These are phyloP conservation scores for Wickerhamiella allomyrinae DNA, from an alignment of 805 yeast genomes.

Conservation along the genomic window DNA sequence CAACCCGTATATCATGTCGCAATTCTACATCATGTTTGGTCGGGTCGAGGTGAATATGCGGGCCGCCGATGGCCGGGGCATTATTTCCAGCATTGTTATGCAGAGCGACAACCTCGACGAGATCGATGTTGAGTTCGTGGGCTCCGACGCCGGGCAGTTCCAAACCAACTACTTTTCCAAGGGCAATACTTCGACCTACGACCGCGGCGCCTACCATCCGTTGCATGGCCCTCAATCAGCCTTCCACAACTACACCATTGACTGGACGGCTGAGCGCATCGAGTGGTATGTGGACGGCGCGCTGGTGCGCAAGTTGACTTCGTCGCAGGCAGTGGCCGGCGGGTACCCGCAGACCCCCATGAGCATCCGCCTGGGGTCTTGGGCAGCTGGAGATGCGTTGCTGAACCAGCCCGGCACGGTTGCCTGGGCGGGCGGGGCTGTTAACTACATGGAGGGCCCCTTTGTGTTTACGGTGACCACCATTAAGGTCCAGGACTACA, in stretches of 20 bases:
- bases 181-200: slow-evolving; percentile 63
- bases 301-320: slow-evolving; percentile 44
- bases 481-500: slow-evolving; percentile 43
- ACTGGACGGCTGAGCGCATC: slow-evolving; percentile 58
- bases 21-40: slow-evolving; percentile 79
- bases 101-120: slow-evolving; percentile 82
- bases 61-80: slow-evolving; percentile 67
- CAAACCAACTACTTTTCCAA: slow-evolving; percentile 66
- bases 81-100: slow-evolving; percentile 66
- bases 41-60: slow-evolving; percentile 55
- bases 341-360: slow-evolving; percentile 92
- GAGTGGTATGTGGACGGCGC: slow-evolving; percentile 64
- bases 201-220: slow-evolving; percentile 60
- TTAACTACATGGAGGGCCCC: slow-evolving; percentile 32
- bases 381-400: slow-evolving; percentile 37
- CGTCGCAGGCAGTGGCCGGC: slow-evolving; percentile 30
- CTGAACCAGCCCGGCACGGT: slow-evolving; percentile 44
- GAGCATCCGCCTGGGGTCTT: slow-evolving; percentile 44
- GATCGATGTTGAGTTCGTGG: slow-evolving; percentile 78
- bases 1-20: slow-evolving; percentile 36
- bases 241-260: slow-evolving; percentile 68
- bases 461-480: slow-evolving; percentile 50
- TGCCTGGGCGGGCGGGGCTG: slow-evolving; percentile 58
- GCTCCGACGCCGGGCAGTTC: slow-evolving; percentile 59
- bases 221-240: slow-evolving; percentile 39